phyloP scores from a whole-genome alignment of 805 yeast species.

The Saturnispora zaruensis region DNA sequence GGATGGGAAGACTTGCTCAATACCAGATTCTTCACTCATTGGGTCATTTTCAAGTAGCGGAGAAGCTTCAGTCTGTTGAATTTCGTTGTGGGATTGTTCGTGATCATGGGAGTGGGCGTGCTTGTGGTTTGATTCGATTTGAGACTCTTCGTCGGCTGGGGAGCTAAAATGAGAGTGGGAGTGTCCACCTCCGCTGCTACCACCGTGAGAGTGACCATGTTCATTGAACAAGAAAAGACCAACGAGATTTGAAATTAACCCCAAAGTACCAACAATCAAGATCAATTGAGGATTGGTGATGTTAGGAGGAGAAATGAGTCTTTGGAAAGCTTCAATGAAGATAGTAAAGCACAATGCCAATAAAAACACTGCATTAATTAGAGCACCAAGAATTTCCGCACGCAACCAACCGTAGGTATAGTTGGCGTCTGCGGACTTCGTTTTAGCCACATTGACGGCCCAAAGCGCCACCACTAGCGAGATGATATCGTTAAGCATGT shows the following conservation, averaged over 20 bases:
- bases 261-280: conserved; percentile 73
- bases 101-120: conserved; percentile 5
- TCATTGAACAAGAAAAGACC: conserved; percentile 89
- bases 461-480: conserved; percentile 85
- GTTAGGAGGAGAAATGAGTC: conserved; percentile 72
- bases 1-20: conserved; percentile 24
- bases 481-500: conserved; percentile 91
- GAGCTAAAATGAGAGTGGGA: conserved; percentile 15
- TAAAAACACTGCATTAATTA: conserved; percentile 86
- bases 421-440: conserved; percentile 71
- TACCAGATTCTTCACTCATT: conserved; percentile 18
- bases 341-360: conserved; percentile 90
- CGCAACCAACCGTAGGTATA: conserved; percentile 98
- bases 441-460: conserved; percentile 90
- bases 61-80: conserved; percentile 5
- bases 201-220: conserved; percentile 53
- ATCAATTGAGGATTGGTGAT: conserved; percentile 79
- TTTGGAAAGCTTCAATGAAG: conserved; percentile 84
- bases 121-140: conserved; percentile 1
- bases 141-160: conserved; percentile 9
- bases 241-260: conserved; percentile 70
- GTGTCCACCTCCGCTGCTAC: conserved; percentile 18
- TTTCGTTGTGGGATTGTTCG: neutral
- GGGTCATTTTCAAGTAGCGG: conserved; percentile 9
- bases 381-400: conserved; percentile 93